Evolutionary conservation across 371 early-diverging fungal species (phyloP).

Genomic region (Mortierella polycephala): DNA sequence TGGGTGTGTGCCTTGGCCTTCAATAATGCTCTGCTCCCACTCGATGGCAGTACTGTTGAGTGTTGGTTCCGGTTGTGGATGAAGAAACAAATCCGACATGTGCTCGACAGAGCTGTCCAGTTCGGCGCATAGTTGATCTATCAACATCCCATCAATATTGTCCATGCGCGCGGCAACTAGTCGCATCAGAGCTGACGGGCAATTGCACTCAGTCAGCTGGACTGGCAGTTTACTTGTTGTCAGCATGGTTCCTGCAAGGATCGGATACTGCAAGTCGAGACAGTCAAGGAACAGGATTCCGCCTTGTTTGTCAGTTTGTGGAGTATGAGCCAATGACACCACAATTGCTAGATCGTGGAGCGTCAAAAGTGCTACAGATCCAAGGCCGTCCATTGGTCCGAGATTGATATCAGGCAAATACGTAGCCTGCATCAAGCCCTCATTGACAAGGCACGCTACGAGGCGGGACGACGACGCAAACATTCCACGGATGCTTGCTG

Average conservation of each 20-base stretch:
- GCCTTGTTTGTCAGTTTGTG: slow-evolving; percentile 9
- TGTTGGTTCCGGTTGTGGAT: slow-evolving; percentile 61
- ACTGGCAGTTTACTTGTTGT: slow-evolving; percentile 4
- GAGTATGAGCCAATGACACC: slow-evolving; percentile 15
- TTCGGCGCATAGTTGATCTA: slow-evolving; percentile 51
- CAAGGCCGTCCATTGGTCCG: slow-evolving; percentile 13
- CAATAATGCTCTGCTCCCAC: slow-evolving; percentile 81
- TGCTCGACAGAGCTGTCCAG: slow-evolving; percentile 59
- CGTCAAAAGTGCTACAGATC: slow-evolving; percentile 15
- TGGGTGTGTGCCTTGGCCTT: slow-evolving; percentile 86
- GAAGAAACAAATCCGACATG: slow-evolving; percentile 62
- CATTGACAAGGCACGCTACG: slow-evolving; percentile 68
- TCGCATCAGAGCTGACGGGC: slow-evolving; percentile 49
- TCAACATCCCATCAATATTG: slow-evolving; percentile 12
- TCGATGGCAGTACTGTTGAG: slow-evolving; percentile 62
- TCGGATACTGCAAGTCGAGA: slow-evolving; percentile 18
- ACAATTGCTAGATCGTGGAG: slow-evolving; percentile 16
- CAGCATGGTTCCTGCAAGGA: slow-evolving; percentile 13
- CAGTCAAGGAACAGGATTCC: slow-evolving; percentile 12
- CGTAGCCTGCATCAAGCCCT: slow-evolving; percentile 62
- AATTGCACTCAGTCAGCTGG: slow-evolving; percentile 15
- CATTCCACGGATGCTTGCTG: slow-evolving; percentile 14
- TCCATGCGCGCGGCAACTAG: slow-evolving; percentile 54
- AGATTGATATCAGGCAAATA: slow-evolving; percentile 45
- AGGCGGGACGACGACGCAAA: slow-evolving; percentile 73